Evolutionary conservation across 2,329 filamentous ascomycete species (phyloP).

Genomic region (Botrytis fabae): DNA sequence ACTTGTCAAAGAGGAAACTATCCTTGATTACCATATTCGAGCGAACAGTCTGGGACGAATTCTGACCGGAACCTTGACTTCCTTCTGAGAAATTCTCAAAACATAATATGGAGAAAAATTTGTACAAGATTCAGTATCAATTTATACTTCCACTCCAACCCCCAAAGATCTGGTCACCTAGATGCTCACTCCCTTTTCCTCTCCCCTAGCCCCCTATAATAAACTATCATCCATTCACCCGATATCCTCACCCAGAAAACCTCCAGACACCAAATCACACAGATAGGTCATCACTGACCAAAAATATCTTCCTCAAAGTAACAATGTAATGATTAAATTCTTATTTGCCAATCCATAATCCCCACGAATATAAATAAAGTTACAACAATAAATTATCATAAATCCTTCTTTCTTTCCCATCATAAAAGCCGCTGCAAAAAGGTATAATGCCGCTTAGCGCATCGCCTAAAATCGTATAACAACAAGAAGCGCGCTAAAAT

Average conservation of each 20-base stretch:
- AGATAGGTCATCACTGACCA: background rate
- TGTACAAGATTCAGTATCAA: background rate
- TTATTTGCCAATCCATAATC: background rate
- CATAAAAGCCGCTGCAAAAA: background rate
- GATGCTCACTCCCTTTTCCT: background rate
- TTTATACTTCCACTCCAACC: background rate
- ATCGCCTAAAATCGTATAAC: background rate
- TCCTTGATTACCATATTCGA: background rate
- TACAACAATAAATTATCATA: background rate
- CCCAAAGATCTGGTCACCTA: background rate
- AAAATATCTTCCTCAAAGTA: background rate
- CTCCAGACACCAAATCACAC: background rate
- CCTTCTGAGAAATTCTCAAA: background rate
- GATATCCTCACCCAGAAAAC: background rate
- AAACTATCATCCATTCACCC: background rate
- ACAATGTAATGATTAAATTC: background rate
- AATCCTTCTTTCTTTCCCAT: background rate
- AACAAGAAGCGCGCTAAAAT: background rate
- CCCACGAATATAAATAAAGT: background rate
- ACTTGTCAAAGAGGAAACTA: background rate
- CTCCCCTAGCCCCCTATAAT: background rate
- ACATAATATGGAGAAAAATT: background rate
- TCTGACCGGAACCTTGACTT: background rate
- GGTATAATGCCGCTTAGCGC: background rate
- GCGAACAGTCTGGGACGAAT: too few species aligned